phyloP scores from a whole-genome alignment of 495 filamentous ascomycete species.

The Hypoxylon crocopeplum region DNA sequence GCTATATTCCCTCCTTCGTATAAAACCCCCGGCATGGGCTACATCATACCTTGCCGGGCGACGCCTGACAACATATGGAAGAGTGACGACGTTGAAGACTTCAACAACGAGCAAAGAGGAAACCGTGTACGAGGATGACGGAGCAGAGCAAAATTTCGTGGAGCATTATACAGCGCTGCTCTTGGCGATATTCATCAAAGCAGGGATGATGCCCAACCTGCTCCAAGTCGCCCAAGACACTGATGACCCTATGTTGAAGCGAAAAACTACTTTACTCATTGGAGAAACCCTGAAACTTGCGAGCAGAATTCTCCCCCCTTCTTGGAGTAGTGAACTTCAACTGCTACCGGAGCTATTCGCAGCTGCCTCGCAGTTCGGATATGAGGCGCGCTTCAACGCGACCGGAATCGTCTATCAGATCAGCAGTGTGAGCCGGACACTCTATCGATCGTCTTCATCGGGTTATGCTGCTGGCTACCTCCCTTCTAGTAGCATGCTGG shows the following conservation, averaged over 20 bases:
- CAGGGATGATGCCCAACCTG: slow-evolving; percentile 80
- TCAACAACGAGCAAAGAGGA: slow-evolving; percentile 41
- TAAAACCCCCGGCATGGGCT: slow-evolving; percentile 96
- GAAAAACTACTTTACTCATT: slow-evolving; percentile 88
- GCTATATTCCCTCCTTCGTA: slow-evolving; percentile 87
- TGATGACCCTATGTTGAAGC: slow-evolving; percentile 74
- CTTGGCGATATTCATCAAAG: slow-evolving; percentile 82
- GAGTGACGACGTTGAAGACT: slow-evolving; percentile 85
- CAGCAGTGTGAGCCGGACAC: slow-evolving; percentile 92
- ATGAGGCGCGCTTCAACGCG: slow-evolving; percentile 76
- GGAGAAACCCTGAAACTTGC: slow-evolving; percentile 90
- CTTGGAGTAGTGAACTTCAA: slow-evolving; percentile 80
- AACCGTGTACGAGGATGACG: slow-evolving; percentile 69
- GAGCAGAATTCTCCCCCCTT: slow-evolving; percentile 79
- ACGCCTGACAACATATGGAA: slow-evolving; percentile 89
- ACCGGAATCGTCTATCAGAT: slow-evolving; percentile 94
- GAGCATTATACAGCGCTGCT: slow-evolving; percentile 94
- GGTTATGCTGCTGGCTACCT: slow-evolving; percentile 45
- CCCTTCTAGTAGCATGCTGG: slow-evolving; percentile 46
- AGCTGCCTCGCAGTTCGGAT: slow-evolving; percentile 72
- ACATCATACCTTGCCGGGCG: slow-evolving; percentile 93
- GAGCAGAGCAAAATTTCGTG: slow-evolving; percentile 78
- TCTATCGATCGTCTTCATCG: slow-evolving; percentile 75
- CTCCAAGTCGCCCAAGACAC: slow-evolving; percentile 73
- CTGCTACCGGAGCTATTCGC: slow-evolving; percentile 82